Evolutionary conservation across 2,329 filamentous ascomycete species (phyloP).

Genomic region (Pyrenochaeta sp.): DNA sequence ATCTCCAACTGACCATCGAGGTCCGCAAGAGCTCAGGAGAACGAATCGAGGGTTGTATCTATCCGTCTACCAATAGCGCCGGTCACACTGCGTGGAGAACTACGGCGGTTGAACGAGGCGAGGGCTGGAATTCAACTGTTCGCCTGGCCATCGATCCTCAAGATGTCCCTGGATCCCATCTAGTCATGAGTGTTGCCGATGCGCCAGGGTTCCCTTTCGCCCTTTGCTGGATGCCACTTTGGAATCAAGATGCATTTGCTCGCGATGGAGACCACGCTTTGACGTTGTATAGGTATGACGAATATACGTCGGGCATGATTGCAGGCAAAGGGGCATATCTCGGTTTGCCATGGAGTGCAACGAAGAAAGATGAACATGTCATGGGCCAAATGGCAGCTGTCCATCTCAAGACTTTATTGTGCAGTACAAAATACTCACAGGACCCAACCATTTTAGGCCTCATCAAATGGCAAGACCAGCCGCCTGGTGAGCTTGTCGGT

Average conservation of each 20-base stretch:
- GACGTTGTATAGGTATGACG: conserved; percentile 89
- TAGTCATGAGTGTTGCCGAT: conserved; percentile 90
- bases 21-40: conserved; percentile 81
- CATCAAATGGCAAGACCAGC: conserved; percentile 82
- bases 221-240: conserved; percentile 89
- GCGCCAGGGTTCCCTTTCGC: conserved; percentile 88
- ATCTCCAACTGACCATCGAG: conserved; percentile 88
- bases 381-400: conserved; percentile 83
- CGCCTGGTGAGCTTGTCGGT: conserved; percentile 73
- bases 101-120: conserved; percentile 77
- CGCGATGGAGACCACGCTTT: conserved; percentile 83
- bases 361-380: conserved; percentile 74
- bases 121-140: conserved; percentile 87
- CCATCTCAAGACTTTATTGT: conserved; percentile 82
- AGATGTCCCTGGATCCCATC: conserved; percentile 81
- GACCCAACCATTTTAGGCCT: conserved; percentile 85
- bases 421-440: conserved; percentile 94
- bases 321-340: conserved; percentile 86
- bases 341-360: conserved; percentile 80
- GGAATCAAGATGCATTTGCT: conserved; percentile 90
- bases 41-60: conserved; percentile 87
- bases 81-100: conserved; percentile 88
- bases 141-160: conserved; percentile 79
- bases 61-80: conserved; percentile 79
- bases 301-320: conserved; percentile 79